Evolutionary conservation across 495 filamentous ascomycete species (phyloP), one percentile per base, ranked within the genome.

Genomic region (Clohesyomyces aquaticus): DNA sequence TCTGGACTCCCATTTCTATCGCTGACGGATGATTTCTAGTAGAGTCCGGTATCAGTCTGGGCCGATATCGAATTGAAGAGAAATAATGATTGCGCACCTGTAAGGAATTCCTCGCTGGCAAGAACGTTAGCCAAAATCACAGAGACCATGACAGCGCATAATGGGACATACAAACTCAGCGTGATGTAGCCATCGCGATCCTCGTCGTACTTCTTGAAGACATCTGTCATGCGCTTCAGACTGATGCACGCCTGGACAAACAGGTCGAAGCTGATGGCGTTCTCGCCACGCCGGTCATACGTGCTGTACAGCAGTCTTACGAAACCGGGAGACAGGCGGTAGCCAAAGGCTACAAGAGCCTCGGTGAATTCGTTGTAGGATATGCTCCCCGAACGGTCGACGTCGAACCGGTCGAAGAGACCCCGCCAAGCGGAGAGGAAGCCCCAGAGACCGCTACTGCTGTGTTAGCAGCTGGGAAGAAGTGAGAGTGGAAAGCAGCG

Each of bases 121-220:
- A n/a, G 2, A 28, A n/a, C 6, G 23, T 55, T 28, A 59, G 45
- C 52, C 23, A 58, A n/a, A n/a, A n/a, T n/a, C n/a, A n/a, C n/a
- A n/a, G n/a, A n/a, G n/a, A n/a, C n/a, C n/a, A n/a, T n/a, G n/a
- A n/a, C n/a, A n/a, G n/a, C n/a, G n/a, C n/a, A n/a, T n/a, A n/a
- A n/a, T n/a, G n/a, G n/a, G 43, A 77, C 75, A 70, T 63, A 77
- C 73, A 76, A 78, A 57, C 70, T 74, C 64, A 79, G 53, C 26
- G 76, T 78, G 56, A 79, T 78, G 66, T 76, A 79, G 29, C 94
- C 94, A 77, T 98, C 94, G 28, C 94, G 85, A 76, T 98, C 94
- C 61, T 96, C 90, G 65, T 98, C 94, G 76, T 98, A 98, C 73
- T 89, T 91, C 85, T 98, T 98, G 75, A 98, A 98, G 19, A 97